Evolutionary conservation across 2,329 filamentous ascomycete species (phyloP).

Genomic region (Talaromyces sp.): DNA sequence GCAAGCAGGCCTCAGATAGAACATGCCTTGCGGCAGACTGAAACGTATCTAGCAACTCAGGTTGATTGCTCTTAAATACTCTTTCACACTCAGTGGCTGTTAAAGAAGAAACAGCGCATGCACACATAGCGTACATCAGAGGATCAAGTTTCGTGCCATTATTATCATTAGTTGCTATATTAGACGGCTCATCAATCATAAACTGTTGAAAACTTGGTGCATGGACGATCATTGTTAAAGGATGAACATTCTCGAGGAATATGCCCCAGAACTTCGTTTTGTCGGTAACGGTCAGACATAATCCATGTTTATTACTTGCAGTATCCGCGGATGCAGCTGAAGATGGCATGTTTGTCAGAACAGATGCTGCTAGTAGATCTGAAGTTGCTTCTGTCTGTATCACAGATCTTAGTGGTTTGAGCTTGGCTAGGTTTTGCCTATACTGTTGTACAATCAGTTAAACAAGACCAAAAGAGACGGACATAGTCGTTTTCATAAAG

Average conservation of each 20-base stretch:
- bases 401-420: neutral
- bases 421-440: neutral
- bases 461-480: neutral
- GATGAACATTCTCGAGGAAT: constrained; percentile 1
- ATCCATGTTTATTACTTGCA: neutral
- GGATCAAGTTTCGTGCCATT: neutral
- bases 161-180: neutral
- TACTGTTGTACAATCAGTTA: neutral
- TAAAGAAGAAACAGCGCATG: neutral
- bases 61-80: neutral
- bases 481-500: too few species aligned
- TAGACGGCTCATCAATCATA: neutral
- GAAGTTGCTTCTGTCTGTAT: neutral
- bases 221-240: neutral
- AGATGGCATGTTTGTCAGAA: neutral
- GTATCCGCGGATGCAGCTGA: neutral
- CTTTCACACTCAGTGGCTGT: neutral
- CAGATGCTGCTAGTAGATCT: neutral
- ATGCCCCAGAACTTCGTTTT: neutral
- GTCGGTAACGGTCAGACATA: neutral
- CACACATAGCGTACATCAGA: neutral
- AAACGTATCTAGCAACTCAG: neutral
- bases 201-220: neutral
- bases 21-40: neutral
- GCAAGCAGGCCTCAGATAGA: neutral